These are phyloP conservation scores for Dryadomyces sulphureus DNA, from an alignment of 2,329 filamentous ascomycete species.

Conservation along the genomic window DNA sequence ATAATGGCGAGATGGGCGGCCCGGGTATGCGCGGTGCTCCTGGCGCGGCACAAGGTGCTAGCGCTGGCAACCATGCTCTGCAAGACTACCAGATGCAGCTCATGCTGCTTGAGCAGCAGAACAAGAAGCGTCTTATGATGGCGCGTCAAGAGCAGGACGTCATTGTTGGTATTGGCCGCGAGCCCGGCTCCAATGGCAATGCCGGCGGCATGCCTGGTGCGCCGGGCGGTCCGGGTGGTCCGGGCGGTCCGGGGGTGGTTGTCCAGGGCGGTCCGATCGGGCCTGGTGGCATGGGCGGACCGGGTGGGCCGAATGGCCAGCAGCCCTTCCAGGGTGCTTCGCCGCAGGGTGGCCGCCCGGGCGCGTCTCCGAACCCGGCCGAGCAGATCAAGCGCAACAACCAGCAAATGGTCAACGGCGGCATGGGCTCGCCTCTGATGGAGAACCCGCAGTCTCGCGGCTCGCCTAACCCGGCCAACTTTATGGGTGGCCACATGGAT, in stretches of 20 bases:
- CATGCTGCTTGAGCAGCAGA: slow-evolving; percentile 71
- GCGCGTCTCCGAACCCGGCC: slow-evolving; percentile 60
- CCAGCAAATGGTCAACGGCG: slow-evolving; percentile 55
- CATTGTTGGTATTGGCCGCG: slow-evolving; percentile 25
- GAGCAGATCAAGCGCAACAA: slow-evolving; percentile 70
- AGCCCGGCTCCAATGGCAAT: not conserved
- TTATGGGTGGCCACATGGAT: slow-evolving; percentile 49
- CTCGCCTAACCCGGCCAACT: slow-evolving; percentile 48
- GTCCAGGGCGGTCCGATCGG: slow-evolving; percentile 39
- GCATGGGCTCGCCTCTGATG: slow-evolving; percentile 56
- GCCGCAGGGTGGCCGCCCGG: slow-evolving; percentile 51
- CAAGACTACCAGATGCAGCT: slow-evolving; percentile 85
- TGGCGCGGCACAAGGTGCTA: slow-evolving; percentile 30
- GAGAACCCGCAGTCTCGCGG: slow-evolving; percentile 52
- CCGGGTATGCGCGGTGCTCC: slow-evolving; percentile 43
- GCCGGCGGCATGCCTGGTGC: slow-evolving; percentile 1
- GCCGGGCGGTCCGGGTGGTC: slow-evolving; percentile 12
- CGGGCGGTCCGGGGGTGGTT: slow-evolving; percentile 25
- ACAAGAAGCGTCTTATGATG: slow-evolving; percentile 76
- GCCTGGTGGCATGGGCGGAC: slow-evolving; percentile 25
- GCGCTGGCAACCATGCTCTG: slow-evolving; percentile 60
- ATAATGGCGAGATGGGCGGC: slow-evolving; percentile 42
- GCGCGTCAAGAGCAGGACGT: slow-evolving; percentile 66
- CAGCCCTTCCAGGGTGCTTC: slow-evolving; percentile 55
- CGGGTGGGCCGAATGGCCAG: slow-evolving; percentile 34